Percentiles rank a stretch among this genome's conserved stretches.
Evolutionary conservation across 257 asterid genomes (phyloP).

Genomic region (Mentha longifolia): DNA sequence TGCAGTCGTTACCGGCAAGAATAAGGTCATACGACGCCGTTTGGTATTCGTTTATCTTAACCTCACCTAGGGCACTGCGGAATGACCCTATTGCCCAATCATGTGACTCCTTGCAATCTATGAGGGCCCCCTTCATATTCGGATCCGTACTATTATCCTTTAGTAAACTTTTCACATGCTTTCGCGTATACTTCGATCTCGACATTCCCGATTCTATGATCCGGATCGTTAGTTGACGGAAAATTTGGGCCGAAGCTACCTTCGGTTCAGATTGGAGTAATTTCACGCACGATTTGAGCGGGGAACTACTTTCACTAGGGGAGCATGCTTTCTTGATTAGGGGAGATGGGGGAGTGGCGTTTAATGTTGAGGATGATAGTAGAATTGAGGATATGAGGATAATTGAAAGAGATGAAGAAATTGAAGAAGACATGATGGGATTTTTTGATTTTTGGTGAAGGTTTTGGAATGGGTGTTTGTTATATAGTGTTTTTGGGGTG

Average conservation of each 20-base stretch:
- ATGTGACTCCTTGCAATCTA: slow-evolving; percentile 23
- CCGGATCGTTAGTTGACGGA: background rate
- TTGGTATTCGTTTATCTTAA: background rate
- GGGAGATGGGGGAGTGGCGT: background rate
- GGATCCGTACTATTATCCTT: background rate
- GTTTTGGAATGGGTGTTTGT: background rate
- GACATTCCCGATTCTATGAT: slow-evolving; percentile 30
- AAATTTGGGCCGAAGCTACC: background rate
- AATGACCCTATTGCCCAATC: background rate
- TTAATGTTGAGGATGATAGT: background rate
- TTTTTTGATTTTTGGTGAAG: background rate
- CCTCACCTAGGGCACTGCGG: slow-evolving; percentile 22
- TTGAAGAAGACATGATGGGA: background rate
- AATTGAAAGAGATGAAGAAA: background rate
- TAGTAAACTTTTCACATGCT: background rate
- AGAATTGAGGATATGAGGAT: background rate
- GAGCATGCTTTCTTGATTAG: background rate
- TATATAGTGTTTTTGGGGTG: background rate
- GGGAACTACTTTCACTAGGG: background rate
- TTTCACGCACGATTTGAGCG: background rate
- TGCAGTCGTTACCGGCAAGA: slow-evolving; percentile 24
- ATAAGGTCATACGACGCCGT: slow-evolving; percentile 36
- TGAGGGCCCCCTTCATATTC: background rate
- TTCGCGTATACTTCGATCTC: slow-evolving; percentile 2
- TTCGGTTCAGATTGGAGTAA: slow-evolving; percentile 17